Conservation (phyloP, 2,329 filamentous ascomycete genomes). For the Trichoderma sp. region DNA sequence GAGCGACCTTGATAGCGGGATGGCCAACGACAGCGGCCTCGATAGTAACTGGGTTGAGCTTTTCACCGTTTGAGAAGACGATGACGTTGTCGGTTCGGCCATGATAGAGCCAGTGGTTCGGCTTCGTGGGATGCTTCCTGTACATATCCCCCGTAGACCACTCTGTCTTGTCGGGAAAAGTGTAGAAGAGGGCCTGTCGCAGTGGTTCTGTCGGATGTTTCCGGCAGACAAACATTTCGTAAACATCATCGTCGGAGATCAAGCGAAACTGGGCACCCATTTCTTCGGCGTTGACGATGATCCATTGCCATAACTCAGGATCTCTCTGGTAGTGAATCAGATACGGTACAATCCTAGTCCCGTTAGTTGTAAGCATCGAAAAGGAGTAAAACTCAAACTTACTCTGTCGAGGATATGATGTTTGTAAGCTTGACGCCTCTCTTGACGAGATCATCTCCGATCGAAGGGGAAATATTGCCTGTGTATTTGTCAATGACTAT, state of each 20-base stretch:
- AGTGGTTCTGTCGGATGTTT: slow-evolving; percentile 42
- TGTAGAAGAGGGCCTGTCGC: slow-evolving; percentile 42
- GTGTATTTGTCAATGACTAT: background rate
- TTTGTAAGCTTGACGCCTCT: slow-evolving; percentile 43
- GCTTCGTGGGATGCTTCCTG: slow-evolving; percentile 40
- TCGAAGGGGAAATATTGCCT: slow-evolving; percentile 44
- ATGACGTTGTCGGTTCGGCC: slow-evolving; percentile 47
- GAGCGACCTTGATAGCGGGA: slow-evolving; percentile 36
- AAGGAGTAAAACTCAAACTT: slow-evolving; percentile 27
- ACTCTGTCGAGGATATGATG: slow-evolving; percentile 49
- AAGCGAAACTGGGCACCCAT: slow-evolving; percentile 48
- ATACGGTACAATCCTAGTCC: slow-evolving; percentile 41
- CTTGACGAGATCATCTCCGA: slow-evolving; percentile 44
- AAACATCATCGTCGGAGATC: slow-evolving; percentile 22
- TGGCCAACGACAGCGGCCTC: slow-evolving; percentile 40
- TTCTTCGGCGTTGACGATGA: slow-evolving; percentile 46
- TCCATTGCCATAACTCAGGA: slow-evolving; percentile 47
- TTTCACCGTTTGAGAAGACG: slow-evolving; percentile 47
- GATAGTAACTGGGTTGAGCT: slow-evolving; percentile 46
- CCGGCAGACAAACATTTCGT: slow-evolving; percentile 44
- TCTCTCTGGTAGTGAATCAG: slow-evolving; percentile 41
- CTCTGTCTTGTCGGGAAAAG: slow-evolving; percentile 42
- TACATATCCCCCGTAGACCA: slow-evolving; percentile 45
- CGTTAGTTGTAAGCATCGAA: background rate
- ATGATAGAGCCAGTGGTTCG: slow-evolving; percentile 41